Percentiles rank a stretch among this genome's conserved stretches.
Conservation (phyloP, 306 rosid genomes). For the Parietaria judaica region DNA sequence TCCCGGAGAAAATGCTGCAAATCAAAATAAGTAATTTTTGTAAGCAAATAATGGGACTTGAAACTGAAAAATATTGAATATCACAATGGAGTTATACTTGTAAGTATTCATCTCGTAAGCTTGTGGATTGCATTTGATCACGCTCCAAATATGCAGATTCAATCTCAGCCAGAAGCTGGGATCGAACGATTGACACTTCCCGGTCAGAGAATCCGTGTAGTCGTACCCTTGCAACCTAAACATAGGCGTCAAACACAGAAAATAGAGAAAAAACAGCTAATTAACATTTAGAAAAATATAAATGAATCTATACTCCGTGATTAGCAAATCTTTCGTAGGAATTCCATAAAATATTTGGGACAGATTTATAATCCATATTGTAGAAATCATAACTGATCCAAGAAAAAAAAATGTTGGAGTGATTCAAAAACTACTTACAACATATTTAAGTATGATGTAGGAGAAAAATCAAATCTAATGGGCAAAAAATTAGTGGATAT, state of each 20-base stretch:
- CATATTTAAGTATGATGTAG: no score
- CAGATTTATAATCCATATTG: no score
- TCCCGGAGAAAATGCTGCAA: slow-evolving; percentile 84
- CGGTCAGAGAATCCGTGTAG: slow-evolving; percentile 91
- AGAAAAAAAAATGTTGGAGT: no score
- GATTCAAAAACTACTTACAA: no score
- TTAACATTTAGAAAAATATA: not conserved
- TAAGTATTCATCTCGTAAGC: slow-evolving; percentile 79
- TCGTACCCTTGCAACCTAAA: slow-evolving; percentile 83
- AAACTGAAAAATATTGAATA: slow-evolving; percentile 9
- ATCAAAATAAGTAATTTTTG: slow-evolving; percentile 9
- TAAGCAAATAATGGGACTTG: slow-evolving; percentile 9
- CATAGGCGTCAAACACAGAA: slow-evolving; percentile 16
- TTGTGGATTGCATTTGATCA: slow-evolving; percentile 92
- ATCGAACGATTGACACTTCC: slow-evolving; percentile 71
- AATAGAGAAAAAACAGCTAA: slow-evolving; percentile 9
- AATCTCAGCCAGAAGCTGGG: slow-evolving; percentile 79
- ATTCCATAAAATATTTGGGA: no score
- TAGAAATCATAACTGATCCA: no score
- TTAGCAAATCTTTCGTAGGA: no score
- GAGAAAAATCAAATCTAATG: not conserved
- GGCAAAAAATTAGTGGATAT: slow-evolving; percentile 13
- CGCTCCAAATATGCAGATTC: slow-evolving; percentile 98
- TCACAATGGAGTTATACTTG: slow-evolving; percentile 41
- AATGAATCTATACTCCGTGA: not conserved